These are phyloP conservation scores for Pythium insidiosum DNA, from an alignment of 352 stramenopile species.

Conservation along the genomic window DNA sequence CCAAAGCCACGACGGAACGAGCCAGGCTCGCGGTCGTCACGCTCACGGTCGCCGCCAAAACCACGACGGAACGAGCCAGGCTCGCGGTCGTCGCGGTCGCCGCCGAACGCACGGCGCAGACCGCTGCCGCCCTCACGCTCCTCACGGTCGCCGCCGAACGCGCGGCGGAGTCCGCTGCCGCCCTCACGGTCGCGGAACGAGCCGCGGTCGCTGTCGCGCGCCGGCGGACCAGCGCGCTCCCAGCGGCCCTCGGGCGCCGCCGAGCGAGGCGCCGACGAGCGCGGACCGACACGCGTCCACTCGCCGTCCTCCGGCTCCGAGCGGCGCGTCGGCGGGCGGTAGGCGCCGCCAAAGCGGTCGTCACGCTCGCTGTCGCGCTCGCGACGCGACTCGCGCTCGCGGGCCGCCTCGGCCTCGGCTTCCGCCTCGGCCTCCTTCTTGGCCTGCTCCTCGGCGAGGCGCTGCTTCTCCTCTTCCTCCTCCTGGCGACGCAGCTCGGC, in stretches of 20 bases:
- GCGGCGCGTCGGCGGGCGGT: slow-evolving; percentile 19
- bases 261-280: slow-evolving; percentile 16
- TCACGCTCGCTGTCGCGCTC: slow-evolving; percentile 6
- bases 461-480: slow-evolving; percentile 29
- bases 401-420: slow-evolving; percentile 24
- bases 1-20: slow-evolving; percentile 6
- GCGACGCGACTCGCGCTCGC: slow-evolving; percentile 15
- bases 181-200: slow-evolving; percentile 3
- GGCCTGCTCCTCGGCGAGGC: slow-evolving; percentile 33
- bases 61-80: slow-evolving; percentile 2
- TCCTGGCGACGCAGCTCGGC: slow-evolving; percentile 57
- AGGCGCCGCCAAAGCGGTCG: slow-evolving; percentile 9
- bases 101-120: slow-evolving; percentile 24
- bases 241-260: slow-evolving; percentile 43
- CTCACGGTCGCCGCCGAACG: slow-evolving; percentile 10
- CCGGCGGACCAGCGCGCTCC: slow-evolving; percentile 41
- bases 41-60: slow-evolving; percentile 19
- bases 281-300: slow-evolving; percentile 55
- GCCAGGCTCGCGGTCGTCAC: slow-evolving; percentile 27
- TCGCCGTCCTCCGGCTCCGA: slow-evolving; percentile 43
- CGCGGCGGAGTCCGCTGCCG: slow-evolving; percentile 1
- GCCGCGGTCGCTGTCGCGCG: slow-evolving; percentile 18
- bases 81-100: slow-evolving; percentile 20
- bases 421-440: slow-evolving; percentile 15
- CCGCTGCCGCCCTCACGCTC: slow-evolving; percentile 5